Base-by-base conservation (phyloP, 768 basidiomycete genomes). In the Boletus barrowsii region DNA sequence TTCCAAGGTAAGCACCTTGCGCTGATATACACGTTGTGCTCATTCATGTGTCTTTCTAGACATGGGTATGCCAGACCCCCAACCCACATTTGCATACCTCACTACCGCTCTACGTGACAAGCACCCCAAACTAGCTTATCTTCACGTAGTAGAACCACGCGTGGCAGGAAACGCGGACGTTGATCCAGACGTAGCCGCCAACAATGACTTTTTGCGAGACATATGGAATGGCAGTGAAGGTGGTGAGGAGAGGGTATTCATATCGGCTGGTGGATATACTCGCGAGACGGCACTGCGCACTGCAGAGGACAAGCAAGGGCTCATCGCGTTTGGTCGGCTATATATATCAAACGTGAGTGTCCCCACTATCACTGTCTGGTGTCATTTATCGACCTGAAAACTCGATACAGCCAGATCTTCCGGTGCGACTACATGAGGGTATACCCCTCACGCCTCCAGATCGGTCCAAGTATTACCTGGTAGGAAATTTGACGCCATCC, bases 31-130 rank as follows among this genome's bases (percentile, higher is more conserved):
- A 46, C 15, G 11, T 18, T 14, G n/a, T 10, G 1, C 33, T 50
- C n/a, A 41, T 26, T 63, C 11, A 0, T 55, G 2, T 57, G 33
- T 5, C 9, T 42, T 20, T 18, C n/a, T 10, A 77, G 77, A 74
- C 35, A 82, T 86, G 80, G 63, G 72, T 2, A 81, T 83, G 79
- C 56, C 62, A 8, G 75, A 85, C 55, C 83, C 83, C 0, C 68
- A 75, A 1, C 79, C 82, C 0, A 79, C 79, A 14, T 87, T 81
- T 67, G 56, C 72, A 0, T 75, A 84, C 65, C 56, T 86, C 30
- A 75, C 79, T 30, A 47, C 69, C 2, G 51, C 74, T 40, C 53
- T 86, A 14, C 62, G 59, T 14, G 53, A 62, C 37, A 67, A 70
- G 18, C 59, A 60, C 18, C 56, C 59, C 11, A 54, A 65, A 9